phyloP scores from a whole-genome alignment of 2,329 filamentous ascomycete genomes.

The Colletotrichum sidae region DNA sequence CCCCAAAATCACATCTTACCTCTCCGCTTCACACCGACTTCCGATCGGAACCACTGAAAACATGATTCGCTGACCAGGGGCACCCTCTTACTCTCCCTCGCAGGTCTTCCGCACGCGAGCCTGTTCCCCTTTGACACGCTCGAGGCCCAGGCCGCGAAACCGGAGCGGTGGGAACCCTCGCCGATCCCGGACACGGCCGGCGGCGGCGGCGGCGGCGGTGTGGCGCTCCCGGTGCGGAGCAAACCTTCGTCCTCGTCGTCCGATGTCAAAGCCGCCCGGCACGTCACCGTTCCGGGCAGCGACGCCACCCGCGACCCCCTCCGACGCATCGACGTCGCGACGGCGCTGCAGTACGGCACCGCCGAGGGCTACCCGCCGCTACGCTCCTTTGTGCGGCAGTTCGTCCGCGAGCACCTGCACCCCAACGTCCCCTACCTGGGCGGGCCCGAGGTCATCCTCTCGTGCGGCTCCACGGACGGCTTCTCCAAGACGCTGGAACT shows the following conservation, averaged over 20 bases:
- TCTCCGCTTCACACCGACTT: no score
- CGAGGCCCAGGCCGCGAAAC: constrained; percentile 81
- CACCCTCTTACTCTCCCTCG: neutral
- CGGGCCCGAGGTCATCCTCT: constrained; percentile 82
- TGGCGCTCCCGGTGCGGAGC: constrained; percentile 39
- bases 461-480: constrained; percentile 87
- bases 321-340: constrained; percentile 82
- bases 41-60: neutral
- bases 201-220: constrained; percentile 49
- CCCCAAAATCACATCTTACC: no score
- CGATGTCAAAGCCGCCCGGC: constrained; percentile 49
- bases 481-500: constrained; percentile 82
- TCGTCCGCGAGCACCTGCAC: constrained; percentile 80
- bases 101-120: constrained; percentile 82
- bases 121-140: constrained; percentile 94
- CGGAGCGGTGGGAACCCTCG: constrained; percentile 79
- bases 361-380: constrained; percentile 85
- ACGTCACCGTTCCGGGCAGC: constrained; percentile 76
- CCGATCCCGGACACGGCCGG: constrained; percentile 54
- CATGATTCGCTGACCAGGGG: constrained; percentile 18
- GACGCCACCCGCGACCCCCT: constrained; percentile 67
- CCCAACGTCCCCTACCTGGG: constrained; percentile 82
- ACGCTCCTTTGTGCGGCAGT: constrained; percentile 81
- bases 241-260: neutral
- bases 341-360: constrained; percentile 89